Conservation (phyloP, 768 basidiomycete species). For the Rhodotorula graminis region DNA sequence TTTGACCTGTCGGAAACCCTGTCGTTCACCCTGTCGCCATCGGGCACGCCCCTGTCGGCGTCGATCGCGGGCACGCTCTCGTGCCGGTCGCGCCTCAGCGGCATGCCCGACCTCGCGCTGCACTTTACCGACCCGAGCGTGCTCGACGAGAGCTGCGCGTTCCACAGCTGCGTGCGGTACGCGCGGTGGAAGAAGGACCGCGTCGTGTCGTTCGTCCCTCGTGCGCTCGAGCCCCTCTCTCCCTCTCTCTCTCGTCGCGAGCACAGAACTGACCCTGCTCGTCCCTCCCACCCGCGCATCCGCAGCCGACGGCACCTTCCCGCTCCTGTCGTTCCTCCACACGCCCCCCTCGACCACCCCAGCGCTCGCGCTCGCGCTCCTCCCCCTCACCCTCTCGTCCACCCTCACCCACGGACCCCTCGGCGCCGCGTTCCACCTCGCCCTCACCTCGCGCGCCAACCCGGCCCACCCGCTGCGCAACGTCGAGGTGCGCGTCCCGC, state of each 20-base stretch:
- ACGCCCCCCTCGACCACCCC: conserved; percentile 9
- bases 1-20: conserved; percentile 31
- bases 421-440: conserved; percentile 17
- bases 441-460: conserved; percentile 21
- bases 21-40: conserved; percentile 10
- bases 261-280: background rate
- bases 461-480: conserved; percentile 5
- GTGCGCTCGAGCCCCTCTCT: background rate
- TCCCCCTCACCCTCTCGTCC: conserved; percentile 29
- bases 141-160: conserved; percentile 26
- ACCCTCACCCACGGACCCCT: conserved; percentile 16
- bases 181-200: conserved; percentile 33
- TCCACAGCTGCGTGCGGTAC: conserved; percentile 30
- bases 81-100: conserved; percentile 27
- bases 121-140: conserved; percentile 23
- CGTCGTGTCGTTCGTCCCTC: conserved; percentile 34
- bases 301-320: conserved; percentile 31
- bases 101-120: conserved; percentile 35
- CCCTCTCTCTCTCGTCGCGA: too few relatives aligned
- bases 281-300: too few relatives aligned
- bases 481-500: conserved; percentile 26
- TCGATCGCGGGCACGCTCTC: conserved; percentile 19
- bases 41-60: conserved; percentile 11
- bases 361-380: conserved; percentile 20
- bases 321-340: conserved; percentile 19